These are phyloP conservation scores for Macaranga tanarius DNA, from an alignment of 441 rosid genomes.

Conservation along the genomic window DNA sequence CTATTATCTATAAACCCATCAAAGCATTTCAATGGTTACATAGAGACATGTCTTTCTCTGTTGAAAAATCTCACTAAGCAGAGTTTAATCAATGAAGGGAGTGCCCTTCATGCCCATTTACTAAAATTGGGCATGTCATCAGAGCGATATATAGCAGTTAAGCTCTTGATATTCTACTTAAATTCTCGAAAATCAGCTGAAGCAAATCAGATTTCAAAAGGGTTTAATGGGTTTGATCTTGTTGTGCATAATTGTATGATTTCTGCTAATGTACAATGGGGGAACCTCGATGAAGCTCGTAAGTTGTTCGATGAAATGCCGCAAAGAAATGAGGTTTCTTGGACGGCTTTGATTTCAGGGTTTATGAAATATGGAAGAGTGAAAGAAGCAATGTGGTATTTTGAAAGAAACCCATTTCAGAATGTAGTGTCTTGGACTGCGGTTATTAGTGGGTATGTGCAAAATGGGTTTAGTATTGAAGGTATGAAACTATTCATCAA, in stretches of 20 bases:
- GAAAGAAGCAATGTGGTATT: constrained; percentile 50
- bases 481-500: constrained; percentile 47
- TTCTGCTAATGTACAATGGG: constrained; percentile 36
- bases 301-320: constrained; percentile 66
- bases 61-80: constrained; percentile 33
- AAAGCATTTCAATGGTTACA: constrained; percentile 30
- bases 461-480: constrained; percentile 40
- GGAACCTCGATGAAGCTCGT: constrained; percentile 47
- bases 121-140: constrained; percentile 44
- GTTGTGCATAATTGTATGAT: constrained; percentile 52
- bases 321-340: constrained; percentile 50
- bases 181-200: constrained; percentile 36
- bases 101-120: constrained; percentile 45
- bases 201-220: constrained; percentile 42
- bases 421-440: constrained; percentile 59
- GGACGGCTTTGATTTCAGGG: constrained; percentile 57
- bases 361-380: constrained; percentile 52
- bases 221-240: constrained; percentile 44
- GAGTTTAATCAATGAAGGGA: constrained; percentile 37
- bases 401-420: constrained; percentile 52
- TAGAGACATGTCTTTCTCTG: constrained; percentile 30
- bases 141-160: constrained; percentile 43
- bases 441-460: constrained; percentile 50
- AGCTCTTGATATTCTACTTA: constrained; percentile 53
- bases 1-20: constrained; percentile 27